These are phyloP conservation scores for Annona cherimola DNA, from an alignment of 164 flowering plant genomes.

Conservation along the genomic window DNA sequence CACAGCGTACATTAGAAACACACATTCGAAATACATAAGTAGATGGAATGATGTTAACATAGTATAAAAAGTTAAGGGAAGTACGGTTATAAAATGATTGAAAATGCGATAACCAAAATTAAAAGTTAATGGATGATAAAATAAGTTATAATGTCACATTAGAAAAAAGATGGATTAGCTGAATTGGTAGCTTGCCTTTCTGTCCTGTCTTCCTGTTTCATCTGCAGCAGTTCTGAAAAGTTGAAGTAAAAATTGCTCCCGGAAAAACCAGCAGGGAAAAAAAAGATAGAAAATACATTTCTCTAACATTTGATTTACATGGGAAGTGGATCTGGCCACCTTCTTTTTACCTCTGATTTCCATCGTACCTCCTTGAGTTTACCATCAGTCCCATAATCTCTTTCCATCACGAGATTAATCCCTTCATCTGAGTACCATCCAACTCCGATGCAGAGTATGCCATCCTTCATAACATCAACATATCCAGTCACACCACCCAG, in stretches of 20 bases:
- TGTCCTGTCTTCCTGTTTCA: background rate
- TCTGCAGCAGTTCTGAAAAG: background rate
- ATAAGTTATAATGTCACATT: no score
- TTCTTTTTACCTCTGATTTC: conserved; percentile 87
- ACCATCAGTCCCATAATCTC: conserved; percentile 89
- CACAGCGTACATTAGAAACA: no score
- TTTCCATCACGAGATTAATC: conserved; percentile 91
- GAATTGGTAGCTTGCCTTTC: background rate
- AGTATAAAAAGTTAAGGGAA: no score
- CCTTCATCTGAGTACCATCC: conserved; percentile 98
- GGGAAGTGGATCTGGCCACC: conserved; percentile 65
- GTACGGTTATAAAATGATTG: no score
- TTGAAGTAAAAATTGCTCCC: no score
- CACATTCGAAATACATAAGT: no score
- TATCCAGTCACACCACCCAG: conserved; percentile 92
- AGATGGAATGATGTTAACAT: no score
- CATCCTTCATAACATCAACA: conserved; percentile 75
- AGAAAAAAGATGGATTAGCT: no score
- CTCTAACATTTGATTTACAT: conserved; percentile 20
- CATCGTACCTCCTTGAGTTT: conserved; percentile 76
- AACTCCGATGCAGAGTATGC: conserved; percentile 80
- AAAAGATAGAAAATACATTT: background rate
- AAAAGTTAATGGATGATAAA: no score
- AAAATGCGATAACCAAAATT: no score
- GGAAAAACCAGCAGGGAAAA: background rate